phyloP scores from a whole-genome alignment of 129 eudicot species.

The Artemisia tridentata region DNA sequence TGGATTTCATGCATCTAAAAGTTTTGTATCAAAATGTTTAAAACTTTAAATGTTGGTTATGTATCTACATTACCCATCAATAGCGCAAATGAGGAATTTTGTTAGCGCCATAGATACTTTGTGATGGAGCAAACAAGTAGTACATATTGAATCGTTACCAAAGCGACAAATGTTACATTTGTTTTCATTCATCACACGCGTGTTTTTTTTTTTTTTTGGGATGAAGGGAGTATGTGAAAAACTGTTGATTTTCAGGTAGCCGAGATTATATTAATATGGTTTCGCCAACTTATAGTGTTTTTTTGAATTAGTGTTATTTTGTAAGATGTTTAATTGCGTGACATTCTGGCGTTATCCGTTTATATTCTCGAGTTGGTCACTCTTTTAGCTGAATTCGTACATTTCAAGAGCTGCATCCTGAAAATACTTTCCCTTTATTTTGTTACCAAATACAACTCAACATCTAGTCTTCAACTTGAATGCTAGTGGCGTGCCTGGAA shows the following conservation, averaged over 20 bases:
- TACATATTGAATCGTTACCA: neutral
- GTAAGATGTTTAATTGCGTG: neutral
- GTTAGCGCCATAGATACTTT: neutral
- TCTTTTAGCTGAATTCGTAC: no score
- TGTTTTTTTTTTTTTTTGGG: neutral
- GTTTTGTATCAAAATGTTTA: neutral
- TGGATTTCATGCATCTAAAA: no score
- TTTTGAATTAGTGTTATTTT: neutral
- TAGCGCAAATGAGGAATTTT: neutral
- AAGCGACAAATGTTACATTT: neutral
- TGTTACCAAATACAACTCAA: neutral
- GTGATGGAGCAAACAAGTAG: neutral
- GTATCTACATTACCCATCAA: neutral
- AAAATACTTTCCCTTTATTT: neutral
- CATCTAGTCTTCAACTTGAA: neutral
- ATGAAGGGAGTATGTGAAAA: neutral
- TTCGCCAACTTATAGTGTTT: no score
- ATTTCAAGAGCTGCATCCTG: slow-evolving; percentile 6
- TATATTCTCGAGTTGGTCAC: no score
- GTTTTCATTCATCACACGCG: neutral
- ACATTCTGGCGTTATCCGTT: neutral
- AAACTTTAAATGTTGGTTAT: neutral
- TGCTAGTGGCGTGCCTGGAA: neutral
- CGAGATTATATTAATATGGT: neutral
- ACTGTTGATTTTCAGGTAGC: slow-evolving; percentile 7